Base-by-base conservation (phyloP, 179 eudicot species). In the Sideroxylon spinosum region DNA sequence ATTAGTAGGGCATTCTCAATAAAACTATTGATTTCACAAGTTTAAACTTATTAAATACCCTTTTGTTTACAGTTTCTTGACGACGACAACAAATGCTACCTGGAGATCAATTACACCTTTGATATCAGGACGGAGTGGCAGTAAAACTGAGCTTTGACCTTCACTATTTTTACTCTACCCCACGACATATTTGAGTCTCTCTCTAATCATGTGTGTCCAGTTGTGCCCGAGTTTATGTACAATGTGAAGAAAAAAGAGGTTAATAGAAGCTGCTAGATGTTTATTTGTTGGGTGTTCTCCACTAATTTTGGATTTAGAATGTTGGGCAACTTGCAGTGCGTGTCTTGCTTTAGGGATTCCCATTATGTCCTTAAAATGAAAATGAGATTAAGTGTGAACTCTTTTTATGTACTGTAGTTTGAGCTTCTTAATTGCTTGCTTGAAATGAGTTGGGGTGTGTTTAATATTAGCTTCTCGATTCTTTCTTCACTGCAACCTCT, bases 71-170 rank as follows among this genome's bases (percentile, higher is more conserved):
- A 87, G 90, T 87, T 87, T 69, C 67, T 87, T 50, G 90, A 87
- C n/a, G 90, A 87, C 26, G 90, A 87, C 70, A 81, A 85, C 63
- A 85, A 78, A 78, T 85, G 90, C 84, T 85, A 87, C 76, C 68
- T 87, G 81, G 88, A 85, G 90, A 82, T 87, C 74, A 87, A 85
- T 59, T 87, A 87, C 72, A 75, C 86, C 14, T 87, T 87, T n/a
- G 88, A 85, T 32, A 87, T 87, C 82, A 63, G 77, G 79, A 87
- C 80, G 79, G 90, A 85, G 1, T 85, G 90, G 90, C 81, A 56
- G 80, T 1, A 69, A 60, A 56, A 37, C 50, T 50, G 59, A 71
- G 46, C 4, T 25, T 20, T 28, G 23, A 11, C 12, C 32, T 17
- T n/a, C 69, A 7, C 19, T 25, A 20, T n/a, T 26, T 52, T 44